A percentile compares a stretch with the other conserved stretches of the same genome.
These are phyloP conservation scores for Lactifluus piperatus DNA, from an alignment of 768 basidiomycete species.

Conservation along the genomic window DNA sequence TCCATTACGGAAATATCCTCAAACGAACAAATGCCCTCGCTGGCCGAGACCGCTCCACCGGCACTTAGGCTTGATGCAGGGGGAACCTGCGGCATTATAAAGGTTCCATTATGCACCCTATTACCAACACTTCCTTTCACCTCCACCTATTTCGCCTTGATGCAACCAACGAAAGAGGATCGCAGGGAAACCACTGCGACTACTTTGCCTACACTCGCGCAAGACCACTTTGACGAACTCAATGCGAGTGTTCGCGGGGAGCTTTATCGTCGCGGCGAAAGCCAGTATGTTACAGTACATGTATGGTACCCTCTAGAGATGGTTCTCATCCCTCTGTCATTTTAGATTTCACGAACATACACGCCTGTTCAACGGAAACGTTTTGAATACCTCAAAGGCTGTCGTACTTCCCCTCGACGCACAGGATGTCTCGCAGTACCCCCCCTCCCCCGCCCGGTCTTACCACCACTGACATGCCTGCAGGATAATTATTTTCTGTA, in stretches of 20 bases:
- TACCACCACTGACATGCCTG: neutral
- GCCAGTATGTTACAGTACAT: conserved; percentile 2
- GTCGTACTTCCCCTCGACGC: conserved; percentile 72
- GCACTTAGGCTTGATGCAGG: neutral
- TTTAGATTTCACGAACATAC: conserved; percentile 17
- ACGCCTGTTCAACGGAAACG: conserved; percentile 67
- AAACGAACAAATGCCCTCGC: neutral
- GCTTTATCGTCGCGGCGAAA: conserved; percentile 14
- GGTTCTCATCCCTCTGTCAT: neutral
- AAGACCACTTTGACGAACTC: conserved; percentile 15
- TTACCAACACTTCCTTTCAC: neutral
- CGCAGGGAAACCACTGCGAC: neutral
- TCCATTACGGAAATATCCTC: neutral
- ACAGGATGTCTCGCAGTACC: conserved; percentile 69
- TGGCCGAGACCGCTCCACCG: conserved; percentile 8
- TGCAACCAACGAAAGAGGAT: neutral
- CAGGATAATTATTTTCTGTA: conserved; percentile 68
- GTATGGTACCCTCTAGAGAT: neutral
- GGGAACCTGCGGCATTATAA: neutral
- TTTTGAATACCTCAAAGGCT: conserved; percentile 48
- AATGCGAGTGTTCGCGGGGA: conserved; percentile 9
- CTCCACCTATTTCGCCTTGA: neutral
- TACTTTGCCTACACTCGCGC: conserved; percentile 8
- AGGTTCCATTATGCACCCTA: neutral
- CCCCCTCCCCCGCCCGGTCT: neutral